These are phyloP conservation scores for Stephania cephalantha DNA, from an alignment of 164 flowering plant genomes.

Conservation along the genomic window DNA sequence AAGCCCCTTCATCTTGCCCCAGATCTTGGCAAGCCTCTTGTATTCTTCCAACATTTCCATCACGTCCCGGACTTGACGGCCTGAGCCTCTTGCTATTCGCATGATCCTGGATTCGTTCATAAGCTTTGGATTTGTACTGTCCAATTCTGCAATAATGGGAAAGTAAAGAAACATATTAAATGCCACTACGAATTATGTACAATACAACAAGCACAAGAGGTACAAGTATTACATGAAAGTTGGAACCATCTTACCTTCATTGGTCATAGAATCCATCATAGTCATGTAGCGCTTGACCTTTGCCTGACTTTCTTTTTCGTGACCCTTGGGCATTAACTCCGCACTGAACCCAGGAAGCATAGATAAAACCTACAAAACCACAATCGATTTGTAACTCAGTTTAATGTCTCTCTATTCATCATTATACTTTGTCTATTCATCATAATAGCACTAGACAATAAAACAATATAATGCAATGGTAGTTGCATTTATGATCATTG, in stretches of 20 bases:
- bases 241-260: conserved; percentile 47
- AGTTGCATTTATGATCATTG: too few relatives aligned
- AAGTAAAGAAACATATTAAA: background rate
- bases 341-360: conserved; percentile 96
- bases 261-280: conserved; percentile 99
- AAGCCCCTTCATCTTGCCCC: conserved; percentile 98
- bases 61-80: conserved; percentile 63
- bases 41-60: conserved; percentile 96
- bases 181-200: background rate
- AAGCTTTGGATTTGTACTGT: conserved; percentile 84
- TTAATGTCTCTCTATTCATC: background rate
- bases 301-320: conserved; percentile 92
- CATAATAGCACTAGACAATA: background rate
- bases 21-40: conserved; percentile 88
- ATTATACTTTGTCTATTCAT: background rate
- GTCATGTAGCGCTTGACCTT: conserved; percentile 97
- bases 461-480: background rate
- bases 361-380: conserved; percentile 32
- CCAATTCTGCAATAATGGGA: conserved; percentile 60
- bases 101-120: conserved; percentile 81
- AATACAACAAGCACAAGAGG: background rate
- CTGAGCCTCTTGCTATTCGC: conserved; percentile 90
- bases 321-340: conserved; percentile 95
- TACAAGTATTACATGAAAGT: background rate
- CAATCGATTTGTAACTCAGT: background rate